Base-by-base conservation (phyloP, 2,329 filamentous ascomycete genomes). In the Aspergillus fructus region DNA sequence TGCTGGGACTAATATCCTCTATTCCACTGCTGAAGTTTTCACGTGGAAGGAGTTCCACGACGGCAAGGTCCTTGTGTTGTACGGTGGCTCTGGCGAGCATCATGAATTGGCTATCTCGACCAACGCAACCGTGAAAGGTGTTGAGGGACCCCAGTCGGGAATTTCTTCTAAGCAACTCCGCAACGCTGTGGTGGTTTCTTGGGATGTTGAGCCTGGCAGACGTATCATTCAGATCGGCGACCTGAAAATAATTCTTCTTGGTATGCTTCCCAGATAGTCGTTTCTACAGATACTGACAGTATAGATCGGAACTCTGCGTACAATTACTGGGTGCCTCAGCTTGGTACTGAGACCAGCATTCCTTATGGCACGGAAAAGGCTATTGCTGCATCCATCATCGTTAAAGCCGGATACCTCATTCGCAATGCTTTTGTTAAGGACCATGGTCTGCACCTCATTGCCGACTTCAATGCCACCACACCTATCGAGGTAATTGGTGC, bases 401-500 rank as follows among this genome's bases (percentile, higher is more conserved):
- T 78, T 52, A 76, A 75, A 42, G 76, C 72, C 0, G 76, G 75
- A 15, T 78, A 78, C 53, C 74, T 78, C 17, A 68, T 78, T 15
- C 73, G 76, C 5, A 72, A 64, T 19, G 86, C 86, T 0, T 78
- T 79, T 3, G 70, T 88, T 1, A 65, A 81, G 5, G 84, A 80
- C 2, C 76, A 75, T n/a, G 79, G 80, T 1, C 77, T 93, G 4
- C 78, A 82, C 12, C 70, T 93, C 3, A 83, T 82, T 4, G 90
- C 87, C 3, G 90, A 94, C 65, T 80, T 93, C 60, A 93, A 93
- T 64, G 72, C 79, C 0, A 91, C 89, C 0, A 86, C 86, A 0
- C 66, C 82, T 0, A 72, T 93, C 13, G 88, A 92, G 62, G 78
- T 93, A 21, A 83, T 91, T 33, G 86, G 88, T 3, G 86, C 78